Conservation (phyloP, 192 early-diverging fungal genomes). For the Backusella westeae region DNA sequence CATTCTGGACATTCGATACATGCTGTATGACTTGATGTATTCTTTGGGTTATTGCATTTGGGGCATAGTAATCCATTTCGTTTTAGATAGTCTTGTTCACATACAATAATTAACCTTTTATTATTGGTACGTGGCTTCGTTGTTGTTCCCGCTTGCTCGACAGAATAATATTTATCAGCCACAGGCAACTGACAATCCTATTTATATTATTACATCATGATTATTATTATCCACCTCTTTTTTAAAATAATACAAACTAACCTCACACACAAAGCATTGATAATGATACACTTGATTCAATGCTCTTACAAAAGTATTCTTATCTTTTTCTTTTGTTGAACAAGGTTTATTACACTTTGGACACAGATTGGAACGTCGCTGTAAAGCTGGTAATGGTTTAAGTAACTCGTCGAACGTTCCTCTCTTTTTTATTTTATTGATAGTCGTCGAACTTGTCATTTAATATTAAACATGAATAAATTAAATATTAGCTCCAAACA, state of each 20-base stretch:
- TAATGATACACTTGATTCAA: constrained; percentile 19
- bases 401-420: not conserved
- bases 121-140: not conserved
- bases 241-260: constrained; percentile 4
- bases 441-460: not conserved
- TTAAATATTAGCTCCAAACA: not conserved
- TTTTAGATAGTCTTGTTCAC: constrained; percentile 4
- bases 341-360: constrained; percentile 13
- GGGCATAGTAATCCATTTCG: not conserved
- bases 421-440: not conserved
- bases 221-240: not conserved
- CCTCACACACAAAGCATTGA: constrained; percentile 17
- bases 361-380: constrained; percentile 11
- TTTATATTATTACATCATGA: not conserved
- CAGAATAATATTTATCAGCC: constrained; percentile 1
- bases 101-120: not conserved
- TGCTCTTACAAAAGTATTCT: constrained; percentile 2
- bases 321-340: constrained; percentile 2
- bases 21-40: not conserved
- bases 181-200: constrained; percentile 14
- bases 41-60: constrained; percentile 7
- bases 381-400: constrained; percentile 7
- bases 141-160: not conserved
- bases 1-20: constrained; percentile 18
- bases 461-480: constrained; percentile 1